Conservation (phyloP, 805 yeast genomes). For the Myxozyma vanderwaltii region DNA sequence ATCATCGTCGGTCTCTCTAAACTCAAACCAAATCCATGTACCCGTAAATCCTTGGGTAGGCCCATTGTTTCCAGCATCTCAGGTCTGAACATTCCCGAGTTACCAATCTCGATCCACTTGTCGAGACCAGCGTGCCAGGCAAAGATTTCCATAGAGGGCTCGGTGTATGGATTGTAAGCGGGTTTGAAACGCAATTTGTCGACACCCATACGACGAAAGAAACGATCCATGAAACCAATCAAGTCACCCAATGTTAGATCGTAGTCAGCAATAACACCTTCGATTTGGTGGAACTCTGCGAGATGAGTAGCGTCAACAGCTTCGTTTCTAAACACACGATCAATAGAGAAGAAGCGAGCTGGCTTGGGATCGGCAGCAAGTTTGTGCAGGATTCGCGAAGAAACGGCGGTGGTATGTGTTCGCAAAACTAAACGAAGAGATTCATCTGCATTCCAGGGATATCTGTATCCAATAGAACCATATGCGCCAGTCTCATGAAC, state of each 20-base stretch:
- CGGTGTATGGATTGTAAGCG: slow-evolving; percentile 98
- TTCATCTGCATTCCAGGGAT: slow-evolving; percentile 94
- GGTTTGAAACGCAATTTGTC: slow-evolving; percentile 94
- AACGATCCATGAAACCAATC: slow-evolving; percentile 97
- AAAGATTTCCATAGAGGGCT: slow-evolving; percentile 96
- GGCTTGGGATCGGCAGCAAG: slow-evolving; percentile 70
- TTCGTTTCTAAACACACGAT: slow-evolving; percentile 98
- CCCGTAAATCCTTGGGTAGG: slow-evolving; percentile 88
- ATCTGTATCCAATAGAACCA: slow-evolving; percentile 97
- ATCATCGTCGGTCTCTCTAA: slow-evolving; percentile 99
- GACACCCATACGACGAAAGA: slow-evolving; percentile 97
- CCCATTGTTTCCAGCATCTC: slow-evolving; percentile 99
- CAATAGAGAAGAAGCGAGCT: slow-evolving; percentile 89
- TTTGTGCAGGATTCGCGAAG: slow-evolving; percentile 81
- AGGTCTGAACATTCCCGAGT: slow-evolving; percentile 99
- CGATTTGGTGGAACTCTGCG: slow-evolving; percentile 99
- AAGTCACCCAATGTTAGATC: slow-evolving; percentile 92
- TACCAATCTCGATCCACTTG: slow-evolving; percentile 99
- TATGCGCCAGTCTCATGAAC: slow-evolving; percentile 89
- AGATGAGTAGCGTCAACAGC: slow-evolving; percentile 99
- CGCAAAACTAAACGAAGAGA: slow-evolving; percentile 88
- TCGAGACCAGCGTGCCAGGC: slow-evolving; percentile 93
- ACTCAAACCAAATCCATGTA: slow-evolving; percentile 95
- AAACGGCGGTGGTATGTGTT: slow-evolving; percentile 96
- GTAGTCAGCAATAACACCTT: slow-evolving; percentile 98